These are phyloP conservation scores for Decorospora gaudefroyi DNA, from an alignment of 2,329 filamentous ascomycete genomes.

Conservation along the genomic window DNA sequence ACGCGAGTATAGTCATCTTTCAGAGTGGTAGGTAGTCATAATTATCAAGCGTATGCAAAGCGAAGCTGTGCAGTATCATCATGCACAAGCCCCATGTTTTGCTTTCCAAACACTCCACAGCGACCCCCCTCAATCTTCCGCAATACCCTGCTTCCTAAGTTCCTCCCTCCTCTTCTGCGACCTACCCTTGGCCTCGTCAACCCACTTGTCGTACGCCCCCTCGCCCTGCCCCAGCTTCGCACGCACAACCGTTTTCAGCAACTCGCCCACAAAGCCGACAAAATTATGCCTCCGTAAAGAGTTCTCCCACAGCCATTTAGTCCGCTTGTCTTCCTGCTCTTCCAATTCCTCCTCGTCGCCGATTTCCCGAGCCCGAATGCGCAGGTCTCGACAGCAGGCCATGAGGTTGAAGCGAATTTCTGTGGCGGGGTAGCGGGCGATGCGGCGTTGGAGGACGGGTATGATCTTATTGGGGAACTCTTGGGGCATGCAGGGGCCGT, in stretches of 20 bases:
- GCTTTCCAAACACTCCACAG: not conserved
- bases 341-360: constrained; percentile 79
- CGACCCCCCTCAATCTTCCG: constrained; percentile 20
- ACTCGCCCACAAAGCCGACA: constrained; percentile 89
- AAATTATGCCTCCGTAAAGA: constrained; percentile 91
- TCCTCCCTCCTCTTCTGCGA: constrained; percentile 57
- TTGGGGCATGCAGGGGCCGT: constrained; percentile 72
- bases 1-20: no score
- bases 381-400: constrained; percentile 84
- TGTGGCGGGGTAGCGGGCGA: constrained; percentile 78
- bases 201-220: constrained; percentile 71
- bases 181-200: constrained; percentile 67
- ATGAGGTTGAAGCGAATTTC: constrained; percentile 97
- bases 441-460: constrained; percentile 80
- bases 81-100: not conserved
- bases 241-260: constrained; percentile 82
- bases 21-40: no score
- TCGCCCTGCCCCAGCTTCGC: constrained; percentile 70
- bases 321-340: constrained; percentile 80
- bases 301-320: constrained; percentile 94
- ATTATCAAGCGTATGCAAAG: no score
- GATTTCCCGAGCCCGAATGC: constrained; percentile 75
- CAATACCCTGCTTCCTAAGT: constrained; percentile 45
- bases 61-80: not conserved
- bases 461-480: constrained; percentile 82